phyloP scores from a whole-genome alignment of 306 rosid genomes.

The Alnus glutinosa region DNA sequence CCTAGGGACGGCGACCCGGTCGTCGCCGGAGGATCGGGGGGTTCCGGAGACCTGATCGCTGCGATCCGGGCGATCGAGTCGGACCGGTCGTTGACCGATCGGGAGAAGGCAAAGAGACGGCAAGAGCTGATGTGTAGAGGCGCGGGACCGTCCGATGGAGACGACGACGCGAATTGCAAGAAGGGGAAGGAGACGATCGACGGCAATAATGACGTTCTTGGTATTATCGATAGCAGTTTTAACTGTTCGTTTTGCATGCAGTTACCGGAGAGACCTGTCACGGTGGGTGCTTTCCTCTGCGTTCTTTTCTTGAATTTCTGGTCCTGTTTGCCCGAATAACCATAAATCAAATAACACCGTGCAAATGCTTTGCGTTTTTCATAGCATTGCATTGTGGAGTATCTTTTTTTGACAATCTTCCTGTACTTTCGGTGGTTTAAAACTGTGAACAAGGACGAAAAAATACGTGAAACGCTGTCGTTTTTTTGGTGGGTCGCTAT shows the following conservation, averaged over 20 bases:
- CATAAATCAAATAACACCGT: background rate
- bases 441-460: too few relatives aligned
- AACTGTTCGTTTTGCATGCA: constrained; percentile 70
- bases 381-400: background rate
- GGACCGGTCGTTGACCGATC: constrained; percentile 46
- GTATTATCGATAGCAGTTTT: constrained; percentile 38
- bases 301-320: background rate
- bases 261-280: constrained; percentile 73
- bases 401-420: background rate
- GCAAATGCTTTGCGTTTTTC: background rate
- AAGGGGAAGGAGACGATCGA: background rate
- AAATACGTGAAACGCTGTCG: background rate
- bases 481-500: background rate
- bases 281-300: constrained; percentile 39
- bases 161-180: background rate
- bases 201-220: constrained; percentile 20
- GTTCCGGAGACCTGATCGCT: constrained; percentile 30
- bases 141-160: background rate
- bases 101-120: constrained; percentile 57
- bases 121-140: constrained; percentile 55
- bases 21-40: background rate
- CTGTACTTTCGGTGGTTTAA: too few relatives aligned
- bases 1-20: background rate
- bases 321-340: background rate
- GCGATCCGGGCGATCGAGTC: constrained; percentile 53